Evolutionary conservation across 768 basidiomycete genomes (phyloP), one percentile per base, ranked within the genome.

Genomic region (Podaxis rugospora): DNA sequence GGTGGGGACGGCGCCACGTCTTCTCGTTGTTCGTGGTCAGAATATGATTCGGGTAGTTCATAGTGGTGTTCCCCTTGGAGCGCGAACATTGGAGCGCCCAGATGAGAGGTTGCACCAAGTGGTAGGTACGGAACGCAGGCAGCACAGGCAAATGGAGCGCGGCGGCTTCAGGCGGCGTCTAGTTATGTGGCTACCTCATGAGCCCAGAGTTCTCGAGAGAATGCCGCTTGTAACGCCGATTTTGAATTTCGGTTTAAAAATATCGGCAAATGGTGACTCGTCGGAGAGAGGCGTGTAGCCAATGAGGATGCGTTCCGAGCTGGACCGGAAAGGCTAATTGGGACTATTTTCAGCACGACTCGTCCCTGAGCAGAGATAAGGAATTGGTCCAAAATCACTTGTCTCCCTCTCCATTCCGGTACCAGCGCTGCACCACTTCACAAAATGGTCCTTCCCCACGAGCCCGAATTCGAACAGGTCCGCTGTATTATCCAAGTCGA

Each of bases 381-480:
- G 66, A 66, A 58, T 63, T 65, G 37, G 46, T 63, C 65, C 64
- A 68, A 66, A 67, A 58, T 52, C 61, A 51, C 25, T 36, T 52
- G 54, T 58, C 58, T 46, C 46, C 63, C 57, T 62, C 57, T 62
- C 36, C 53, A 36, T 27, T 51, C 37, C 47, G 28, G 40, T 5
- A n/a, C 40, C 36, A 62, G 50, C 37, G 14, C 25, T 11, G 39
- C 40, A 32, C 32, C 1, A 9, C 28, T 53, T 32, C 21, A 4
- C 40, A 58, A 44, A 62, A 78, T 80, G 77, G 75, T 78, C 66
- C 72, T 74, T 57, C 80, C 84, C 59, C 65, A 72, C 59, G 86
- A 89, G 75, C 86, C 87, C 70, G 87, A 89, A 75, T 89, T 86
- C 75, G 81, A 88, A 69, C 86, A 85, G 77, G 80, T 80, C 46